Evolutionary conservation across 306 rosid genomes (phyloP).

Genomic region (Abrus pulchellus): DNA sequence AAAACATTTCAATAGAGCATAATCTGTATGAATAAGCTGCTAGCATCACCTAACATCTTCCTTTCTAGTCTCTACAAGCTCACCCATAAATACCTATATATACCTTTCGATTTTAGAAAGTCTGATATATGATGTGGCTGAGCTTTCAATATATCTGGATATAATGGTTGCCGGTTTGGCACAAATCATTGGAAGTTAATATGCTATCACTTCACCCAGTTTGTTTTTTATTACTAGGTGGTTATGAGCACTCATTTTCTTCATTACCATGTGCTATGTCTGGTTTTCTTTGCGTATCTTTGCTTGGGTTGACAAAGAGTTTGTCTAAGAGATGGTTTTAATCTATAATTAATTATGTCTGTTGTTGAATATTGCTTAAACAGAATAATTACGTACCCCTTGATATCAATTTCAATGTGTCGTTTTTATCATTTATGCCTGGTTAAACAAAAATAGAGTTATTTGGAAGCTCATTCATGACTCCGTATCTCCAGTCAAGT

Average conservation of each 20-base stretch:
- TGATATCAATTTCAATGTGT: neutral
- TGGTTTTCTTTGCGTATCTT: too few species aligned
- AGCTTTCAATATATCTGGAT: conserved; percentile 4
- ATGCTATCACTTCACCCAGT: neutral
- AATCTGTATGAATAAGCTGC: neutral
- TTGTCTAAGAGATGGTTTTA: neutral
- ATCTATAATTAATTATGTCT: neutral
- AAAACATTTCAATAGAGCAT: conserved; percentile 15
- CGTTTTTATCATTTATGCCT: too few species aligned
- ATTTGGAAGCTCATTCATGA: too few species aligned
- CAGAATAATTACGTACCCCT: neutral
- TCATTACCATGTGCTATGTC: neutral
- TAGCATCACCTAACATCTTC: conserved; percentile 15
- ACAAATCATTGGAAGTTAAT: neutral
- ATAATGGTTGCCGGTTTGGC: neutral
- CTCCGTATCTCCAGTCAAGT: neutral
- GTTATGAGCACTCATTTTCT: conserved; percentile 2
- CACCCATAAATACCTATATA: neutral
- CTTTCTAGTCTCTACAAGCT: neutral
- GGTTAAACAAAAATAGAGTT: too few species aligned
- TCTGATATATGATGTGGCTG: neutral
- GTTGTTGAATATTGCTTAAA: neutral
- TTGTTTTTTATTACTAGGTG: neutral
- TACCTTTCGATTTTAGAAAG: conserved; percentile 20
- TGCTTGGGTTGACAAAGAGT: too few species aligned